Conservation (phyloP, 169 alveolate species). For the Eimeria brunetti region DNA sequence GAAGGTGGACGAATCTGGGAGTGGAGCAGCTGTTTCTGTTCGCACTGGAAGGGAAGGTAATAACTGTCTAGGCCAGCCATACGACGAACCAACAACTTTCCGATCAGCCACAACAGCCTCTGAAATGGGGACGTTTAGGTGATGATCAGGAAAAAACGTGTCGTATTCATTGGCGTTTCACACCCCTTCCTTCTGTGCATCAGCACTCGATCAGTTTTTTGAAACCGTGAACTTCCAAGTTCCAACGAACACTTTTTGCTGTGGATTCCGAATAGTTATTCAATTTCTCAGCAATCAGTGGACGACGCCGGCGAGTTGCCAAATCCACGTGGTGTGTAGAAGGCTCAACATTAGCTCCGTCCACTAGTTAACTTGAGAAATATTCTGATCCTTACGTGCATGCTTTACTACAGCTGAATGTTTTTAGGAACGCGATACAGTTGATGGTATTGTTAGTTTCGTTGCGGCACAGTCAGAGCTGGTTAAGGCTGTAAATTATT, state of each 20-base stretch:
- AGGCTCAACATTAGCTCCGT: background rate
- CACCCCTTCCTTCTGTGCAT: background rate
- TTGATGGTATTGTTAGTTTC: background rate
- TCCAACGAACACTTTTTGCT: background rate
- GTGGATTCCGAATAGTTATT: background rate
- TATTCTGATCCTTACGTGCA: background rate
- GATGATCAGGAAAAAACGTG: background rate
- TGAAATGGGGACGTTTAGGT: conserved; percentile 30
- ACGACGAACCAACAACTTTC: conserved; percentile 44
- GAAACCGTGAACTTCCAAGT: background rate
- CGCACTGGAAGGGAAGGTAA: background rate
- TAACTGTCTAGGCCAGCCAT: background rate
- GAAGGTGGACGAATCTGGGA: background rate
- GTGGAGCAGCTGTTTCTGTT: conserved; percentile 5
- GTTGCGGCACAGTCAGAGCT: background rate
- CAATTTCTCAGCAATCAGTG: background rate
- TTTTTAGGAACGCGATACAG: background rate
- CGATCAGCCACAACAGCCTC: conserved; percentile 65
- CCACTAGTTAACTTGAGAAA: background rate
- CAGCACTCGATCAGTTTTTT: background rate
- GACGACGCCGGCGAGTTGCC: background rate
- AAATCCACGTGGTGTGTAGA: background rate
- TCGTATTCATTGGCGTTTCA: background rate
- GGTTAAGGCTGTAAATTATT: background rate
- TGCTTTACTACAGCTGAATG: background rate